Base-by-base conservation (phyloP, 257 asterid species). In the Echium plantagineum region DNA sequence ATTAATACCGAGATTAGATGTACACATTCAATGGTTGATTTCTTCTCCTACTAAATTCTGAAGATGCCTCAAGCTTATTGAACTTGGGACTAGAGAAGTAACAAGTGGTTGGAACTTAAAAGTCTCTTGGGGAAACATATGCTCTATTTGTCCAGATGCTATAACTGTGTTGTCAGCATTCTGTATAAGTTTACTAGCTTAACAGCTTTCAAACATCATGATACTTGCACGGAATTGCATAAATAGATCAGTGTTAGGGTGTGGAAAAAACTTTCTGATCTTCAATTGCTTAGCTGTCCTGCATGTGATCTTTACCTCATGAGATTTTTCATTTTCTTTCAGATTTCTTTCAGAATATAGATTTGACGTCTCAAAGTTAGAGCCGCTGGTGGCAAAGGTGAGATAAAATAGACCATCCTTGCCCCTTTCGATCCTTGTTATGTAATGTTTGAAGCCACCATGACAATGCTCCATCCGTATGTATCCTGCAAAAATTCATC, bases 301-400 rank as follows among this genome's bases (percentile, higher is more conserved):
- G 49, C 28, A 48, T 57, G 51, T n/a, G 24, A 15, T 66, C 24
- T 57, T 55, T 18, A 21, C 57, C 53, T 55, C 7, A 52, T 53
- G 32, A 62, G 64, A 15, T 56, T 56, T 22, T 22, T 65, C 31
- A 10, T 32, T 26, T 67, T 53, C 55, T 55, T 63, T 30, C 63
- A 93, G 99, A 71, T 93, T 78, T 77, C 85, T 86, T 65, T 35
- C 66, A 21, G 97, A 89, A 76, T 89, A 93, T 82, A 79, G 86
- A 73, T 74, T 93, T 63, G 96, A 93, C 49, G 24, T 86, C 74
- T 86, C 99, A 57, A 90, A 87, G 82, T 66, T 90, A 85, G 95
- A 88, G 80, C 95, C 96, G 0, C 66, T 88, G 75, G 96, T 89
- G 61, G 97, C 97, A 20, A 89, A 93, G 90, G 98, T 93, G 59